Conservation (phyloP, 2,329 filamentous ascomycete species). For the Colletotrichum ledebouriae region DNA sequence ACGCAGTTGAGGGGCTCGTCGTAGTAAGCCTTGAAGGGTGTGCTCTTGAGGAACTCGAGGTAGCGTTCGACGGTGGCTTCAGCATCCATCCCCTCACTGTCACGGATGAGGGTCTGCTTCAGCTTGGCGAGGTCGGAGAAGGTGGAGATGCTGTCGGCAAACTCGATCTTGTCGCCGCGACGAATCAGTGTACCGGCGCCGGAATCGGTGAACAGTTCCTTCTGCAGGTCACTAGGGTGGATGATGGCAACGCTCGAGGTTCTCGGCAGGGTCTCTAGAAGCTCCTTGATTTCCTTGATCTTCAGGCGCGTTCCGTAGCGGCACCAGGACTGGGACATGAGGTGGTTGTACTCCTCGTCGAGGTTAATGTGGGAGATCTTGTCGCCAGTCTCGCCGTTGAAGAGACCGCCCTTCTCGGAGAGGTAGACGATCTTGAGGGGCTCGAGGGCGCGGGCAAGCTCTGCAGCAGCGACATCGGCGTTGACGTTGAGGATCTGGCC, state of each 20-base stretch:
- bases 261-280: constrained; percentile 88
- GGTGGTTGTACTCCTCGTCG: constrained; percentile 92
- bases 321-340: constrained; percentile 96
- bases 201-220: constrained; percentile 96
- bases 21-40: constrained; percentile 92
- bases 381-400: constrained; percentile 92
- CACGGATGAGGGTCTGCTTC: constrained; percentile 85
- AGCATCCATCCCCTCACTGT: constrained; percentile 85
- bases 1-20: constrained; percentile 95
- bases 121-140: constrained; percentile 83
- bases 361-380: constrained; percentile 98
- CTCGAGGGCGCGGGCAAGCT: constrained; percentile 88
- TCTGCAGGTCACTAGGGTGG: constrained; percentile 94
- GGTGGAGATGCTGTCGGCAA: constrained; percentile 77
- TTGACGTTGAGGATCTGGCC: constrained; percentile 98
- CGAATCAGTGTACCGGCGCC: constrained; percentile 94
- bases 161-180: constrained; percentile 89
- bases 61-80: constrained; percentile 89
- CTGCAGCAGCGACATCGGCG: constrained; percentile 94
- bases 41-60: constrained; percentile 80
- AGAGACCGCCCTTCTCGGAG: constrained; percentile 97
- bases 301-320: constrained; percentile 94
- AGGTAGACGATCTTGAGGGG: constrained; percentile 98
- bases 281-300: constrained; percentile 97
- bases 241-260: constrained; percentile 98